phyloP scores from a whole-genome alignment of 2,329 filamentous ascomycete genomes.

The Epichloe festucae region DNA sequence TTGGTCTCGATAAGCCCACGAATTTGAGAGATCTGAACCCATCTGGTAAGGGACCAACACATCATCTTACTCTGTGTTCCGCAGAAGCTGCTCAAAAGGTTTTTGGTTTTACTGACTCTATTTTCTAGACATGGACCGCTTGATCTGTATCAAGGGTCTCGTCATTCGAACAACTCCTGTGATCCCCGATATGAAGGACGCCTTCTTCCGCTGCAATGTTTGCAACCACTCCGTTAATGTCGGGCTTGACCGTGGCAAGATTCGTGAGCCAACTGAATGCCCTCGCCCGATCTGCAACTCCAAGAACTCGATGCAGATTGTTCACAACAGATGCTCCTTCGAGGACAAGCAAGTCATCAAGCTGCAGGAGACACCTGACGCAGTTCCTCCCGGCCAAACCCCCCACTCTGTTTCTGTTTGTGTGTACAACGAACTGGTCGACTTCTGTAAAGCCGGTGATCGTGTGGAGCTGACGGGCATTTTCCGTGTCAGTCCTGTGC shows the following conservation, averaged over 20 bases:
- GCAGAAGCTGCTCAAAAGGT: background rate
- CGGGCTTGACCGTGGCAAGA: slow-evolving; percentile 88
- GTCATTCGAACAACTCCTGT: slow-evolving; percentile 93
- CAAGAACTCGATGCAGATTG: slow-evolving; percentile 94
- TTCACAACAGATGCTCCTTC: slow-evolving; percentile 91
- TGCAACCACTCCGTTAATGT: slow-evolving; percentile 88
- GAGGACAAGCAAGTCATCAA: slow-evolving; percentile 99
- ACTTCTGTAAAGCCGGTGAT: slow-evolving; percentile 96
- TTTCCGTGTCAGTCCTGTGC: slow-evolving; percentile 87
- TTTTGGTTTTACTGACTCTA: background rate
- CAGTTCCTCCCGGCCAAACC: slow-evolving; percentile 87
- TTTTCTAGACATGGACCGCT: slow-evolving; percentile 72
- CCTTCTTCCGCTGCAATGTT: slow-evolving; percentile 89
- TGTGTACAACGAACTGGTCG: slow-evolving; percentile 91
- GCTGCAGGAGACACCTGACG: slow-evolving; percentile 92
- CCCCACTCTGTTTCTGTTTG: slow-evolving; percentile 95
- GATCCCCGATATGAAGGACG: slow-evolving; percentile 98
- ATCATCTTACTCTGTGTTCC: background rate
- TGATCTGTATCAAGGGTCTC: slow-evolving; percentile 87
- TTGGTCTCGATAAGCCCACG: slow-evolving; percentile 72
- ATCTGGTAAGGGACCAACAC: slow-evolving; percentile 37
- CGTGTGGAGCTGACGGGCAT: slow-evolving; percentile 92
- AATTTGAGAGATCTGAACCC: slow-evolving; percentile 94
- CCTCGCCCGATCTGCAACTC: slow-evolving; percentile 69
- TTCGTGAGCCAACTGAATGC: slow-evolving; percentile 84